These are phyloP conservation scores for Pseudogymnoascus sp. DNA, from an alignment of 2,329 filamentous ascomycete species.

Conservation along the genomic window DNA sequence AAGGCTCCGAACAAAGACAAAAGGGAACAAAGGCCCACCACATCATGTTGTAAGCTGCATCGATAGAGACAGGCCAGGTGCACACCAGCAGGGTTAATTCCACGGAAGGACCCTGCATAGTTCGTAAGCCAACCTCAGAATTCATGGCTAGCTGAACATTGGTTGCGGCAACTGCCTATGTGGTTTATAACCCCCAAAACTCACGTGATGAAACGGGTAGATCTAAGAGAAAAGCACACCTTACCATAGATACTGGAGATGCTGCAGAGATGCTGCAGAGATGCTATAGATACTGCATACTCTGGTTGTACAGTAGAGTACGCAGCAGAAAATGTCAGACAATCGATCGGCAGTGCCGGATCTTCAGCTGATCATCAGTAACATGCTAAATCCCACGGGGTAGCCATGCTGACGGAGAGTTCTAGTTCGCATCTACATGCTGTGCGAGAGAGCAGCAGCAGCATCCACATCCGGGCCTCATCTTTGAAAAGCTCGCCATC, in stretches of 20 bases:
- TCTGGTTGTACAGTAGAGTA: neutral
- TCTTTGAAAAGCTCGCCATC: too few species aligned
- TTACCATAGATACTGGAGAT: neutral
- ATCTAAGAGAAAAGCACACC: neutral
- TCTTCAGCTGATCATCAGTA: neutral
- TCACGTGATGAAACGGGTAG: neutral
- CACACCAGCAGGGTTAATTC: neutral
- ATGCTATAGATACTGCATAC: too few species aligned
- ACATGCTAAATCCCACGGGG: neutral
- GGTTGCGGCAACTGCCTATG: neutral
- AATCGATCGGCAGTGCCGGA: neutral
- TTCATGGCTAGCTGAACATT: neutral
- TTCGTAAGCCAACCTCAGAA: neutral
- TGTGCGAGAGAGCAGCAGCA: neutral
- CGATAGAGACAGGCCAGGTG: neutral
- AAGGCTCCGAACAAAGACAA: neutral
- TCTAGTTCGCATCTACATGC: neutral
- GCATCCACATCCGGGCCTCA: too few species aligned
- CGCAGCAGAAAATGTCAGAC: neutral
- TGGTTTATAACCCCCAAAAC: neutral
- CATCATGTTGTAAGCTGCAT: neutral
- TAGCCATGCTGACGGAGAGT: neutral
- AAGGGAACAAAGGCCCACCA: neutral
- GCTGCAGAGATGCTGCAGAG: neutral
- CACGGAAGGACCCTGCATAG: neutral